phyloP scores from a whole-genome alignment of 306 rosid species.

The Quercus suber region DNA sequence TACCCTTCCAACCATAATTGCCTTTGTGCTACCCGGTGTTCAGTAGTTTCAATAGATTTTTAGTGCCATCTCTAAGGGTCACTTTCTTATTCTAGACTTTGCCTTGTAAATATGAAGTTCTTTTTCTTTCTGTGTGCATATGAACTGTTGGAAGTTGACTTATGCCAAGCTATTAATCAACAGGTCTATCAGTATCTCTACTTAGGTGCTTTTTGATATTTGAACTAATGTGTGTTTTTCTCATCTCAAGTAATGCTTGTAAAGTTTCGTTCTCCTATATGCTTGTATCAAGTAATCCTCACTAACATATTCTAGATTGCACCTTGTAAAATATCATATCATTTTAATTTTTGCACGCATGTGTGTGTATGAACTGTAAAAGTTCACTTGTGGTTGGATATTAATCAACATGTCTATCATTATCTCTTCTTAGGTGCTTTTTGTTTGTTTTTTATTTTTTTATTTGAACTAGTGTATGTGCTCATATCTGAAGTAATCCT shows the following conservation, averaged over 20 bases:
- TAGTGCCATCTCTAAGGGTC: not conserved
- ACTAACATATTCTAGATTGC: not conserved
- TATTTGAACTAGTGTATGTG: not conserved
- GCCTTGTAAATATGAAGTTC: not conserved
- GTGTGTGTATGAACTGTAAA: too few relatives aligned
- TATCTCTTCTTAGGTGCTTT: not conserved
- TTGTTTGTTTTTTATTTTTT: not conserved
- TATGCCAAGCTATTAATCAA: not conserved
- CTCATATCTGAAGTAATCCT: conserved; percentile 24
- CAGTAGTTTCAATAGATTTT: not conserved
- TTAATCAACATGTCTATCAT: not conserved
- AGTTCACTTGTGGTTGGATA: not conserved
- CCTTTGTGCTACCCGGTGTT: not conserved
- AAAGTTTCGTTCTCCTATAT: conserved; percentile 20
- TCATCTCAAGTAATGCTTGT: conserved; percentile 21
- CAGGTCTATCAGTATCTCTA: not conserved
- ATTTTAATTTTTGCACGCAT: not conserved
- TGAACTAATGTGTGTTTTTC: not conserved
- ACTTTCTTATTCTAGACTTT: not conserved
- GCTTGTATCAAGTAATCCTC: too few relatives aligned
- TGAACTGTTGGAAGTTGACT: too few relatives aligned
- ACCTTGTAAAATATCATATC: not conserved
- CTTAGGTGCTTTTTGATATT: not conserved
- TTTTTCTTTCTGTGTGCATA: not conserved
- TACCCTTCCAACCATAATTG: not conserved